Evolutionary conservation across 2,329 filamentous ascomycete genomes (phyloP), one percentile per base, ranked within the genome.

Genomic region (Fusarium coffeatum): DNA sequence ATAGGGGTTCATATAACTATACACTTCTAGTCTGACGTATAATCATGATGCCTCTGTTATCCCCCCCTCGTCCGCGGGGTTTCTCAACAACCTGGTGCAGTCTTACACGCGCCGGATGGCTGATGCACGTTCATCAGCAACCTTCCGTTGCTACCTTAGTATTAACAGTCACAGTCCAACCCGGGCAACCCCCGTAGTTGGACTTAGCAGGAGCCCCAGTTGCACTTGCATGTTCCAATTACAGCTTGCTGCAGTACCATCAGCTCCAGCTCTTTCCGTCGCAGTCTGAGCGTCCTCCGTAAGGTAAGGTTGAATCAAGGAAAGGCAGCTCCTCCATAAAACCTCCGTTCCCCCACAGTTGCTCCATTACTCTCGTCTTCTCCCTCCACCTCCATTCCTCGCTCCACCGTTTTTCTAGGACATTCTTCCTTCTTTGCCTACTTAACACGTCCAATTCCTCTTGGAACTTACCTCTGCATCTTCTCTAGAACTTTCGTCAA

Each of bases 311-410:
- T 53, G 47, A 63, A 59, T 63, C 46, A 54, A 70, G 49, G 51
- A 55, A 59, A 25, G 18, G 18, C 34, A 53, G 11, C n/a, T 69
- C 32, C 32, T 74, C 83, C 98, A 72, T 90, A 78, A 82, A 65
- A 64, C 55, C 56, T 51, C 59, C 49, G 41, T 59, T 50, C 63
- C 59, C 71, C 63, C 66, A 55, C 61, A 66, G 59, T 68, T 66
- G 32, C 55, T 55, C 23, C 47, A 46, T 62, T 50, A 50, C 50
- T 59, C 43, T 51, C 22, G 28, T 60, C 59, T 62, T 60, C 49
- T 46, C 59, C 51, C 50, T 45, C 66, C 41, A 48, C 48, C 30
- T 55, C 32, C 46, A 48, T 42, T 42, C 49, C 49, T 54, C 51
- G 41, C 53, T 69, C 57, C 56, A 61, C 62, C 49, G 40, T 32